Evolutionary conservation across 345 rosid genomes (phyloP).

Genomic region (Balakata baccata): DNA sequence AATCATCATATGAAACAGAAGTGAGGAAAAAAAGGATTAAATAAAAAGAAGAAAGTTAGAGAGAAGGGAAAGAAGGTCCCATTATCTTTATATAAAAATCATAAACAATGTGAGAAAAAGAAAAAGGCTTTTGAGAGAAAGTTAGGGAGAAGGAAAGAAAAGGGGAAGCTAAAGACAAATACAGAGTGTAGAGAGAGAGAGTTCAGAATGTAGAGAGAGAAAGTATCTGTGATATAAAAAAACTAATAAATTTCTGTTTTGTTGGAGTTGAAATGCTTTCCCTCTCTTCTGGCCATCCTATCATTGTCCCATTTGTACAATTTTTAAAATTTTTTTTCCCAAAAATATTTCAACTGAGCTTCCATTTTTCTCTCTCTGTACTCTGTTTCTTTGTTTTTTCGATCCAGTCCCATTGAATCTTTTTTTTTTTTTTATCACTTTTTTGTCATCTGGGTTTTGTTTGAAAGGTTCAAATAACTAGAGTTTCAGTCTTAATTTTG

Average conservation of each 20-base stretch:
- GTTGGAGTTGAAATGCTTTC: slow-evolving; percentile 20
- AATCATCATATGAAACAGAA: neutral
- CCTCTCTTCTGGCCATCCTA: slow-evolving; percentile 35
- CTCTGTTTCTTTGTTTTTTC: slow-evolving; percentile 1
- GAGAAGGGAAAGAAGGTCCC: neutral
- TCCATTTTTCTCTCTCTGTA: neutral
- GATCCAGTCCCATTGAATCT: neutral
- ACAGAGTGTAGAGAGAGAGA: slow-evolving; percentile 10
- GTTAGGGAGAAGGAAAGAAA: slow-evolving; percentile 14
- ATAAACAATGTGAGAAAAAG: neutral
- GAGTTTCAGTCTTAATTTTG: neutral
- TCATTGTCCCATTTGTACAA: slow-evolving; percentile 37
- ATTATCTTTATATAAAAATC: neutral
- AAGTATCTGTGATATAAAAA: slow-evolving; percentile 4
- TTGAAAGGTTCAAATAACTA: slow-evolving; percentile 5
- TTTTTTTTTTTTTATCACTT: neutral
- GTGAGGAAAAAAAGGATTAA: neutral
- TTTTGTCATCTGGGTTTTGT: slow-evolving; percentile 25
- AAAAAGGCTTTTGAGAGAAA: slow-evolving; percentile 16
- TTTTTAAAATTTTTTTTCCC: slow-evolving; percentile 15
- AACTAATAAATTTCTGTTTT: slow-evolving; percentile 18
- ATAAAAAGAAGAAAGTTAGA: slow-evolving; percentile 1
- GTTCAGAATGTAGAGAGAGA: slow-evolving; percentile 3
- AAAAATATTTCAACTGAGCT: slow-evolving; percentile 8
- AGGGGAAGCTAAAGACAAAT: slow-evolving; percentile 33